A percentile compares a stretch with the other conserved stretches of the same genome.
phyloP scores from a whole-genome alignment of 129 eudicot species.

The Dittrichia graveolens region DNA sequence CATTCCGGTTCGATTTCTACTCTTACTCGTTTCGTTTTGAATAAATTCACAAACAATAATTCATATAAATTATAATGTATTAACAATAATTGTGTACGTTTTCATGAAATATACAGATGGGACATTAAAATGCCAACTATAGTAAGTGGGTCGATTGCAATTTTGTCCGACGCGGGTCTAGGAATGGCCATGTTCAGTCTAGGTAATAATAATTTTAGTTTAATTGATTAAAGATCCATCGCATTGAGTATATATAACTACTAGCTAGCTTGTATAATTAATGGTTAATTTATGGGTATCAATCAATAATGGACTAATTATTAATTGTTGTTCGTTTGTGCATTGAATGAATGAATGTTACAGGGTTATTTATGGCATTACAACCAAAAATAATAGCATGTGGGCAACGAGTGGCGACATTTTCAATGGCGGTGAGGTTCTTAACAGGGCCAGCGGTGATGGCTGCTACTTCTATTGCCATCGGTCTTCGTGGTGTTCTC shows the following conservation, averaged over 20 bases:
- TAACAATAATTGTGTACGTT: not conserved
- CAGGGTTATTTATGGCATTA: slow-evolving; percentile 97
- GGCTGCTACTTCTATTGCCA: slow-evolving; percentile 93
- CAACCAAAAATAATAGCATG: slow-evolving; percentile 96
- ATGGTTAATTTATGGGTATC: not conserved
- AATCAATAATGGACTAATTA: not conserved
- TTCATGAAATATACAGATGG: slow-evolving; percentile 50
- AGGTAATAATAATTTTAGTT: slow-evolving; percentile 45
- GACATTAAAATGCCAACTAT: slow-evolving; percentile 92
- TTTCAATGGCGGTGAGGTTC: slow-evolving; percentile 96
- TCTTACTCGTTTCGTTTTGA: not conserved
- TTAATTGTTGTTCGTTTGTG: not conserved
- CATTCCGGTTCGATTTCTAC: slow-evolving; percentile 59
- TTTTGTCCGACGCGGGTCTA: slow-evolving; percentile 95
- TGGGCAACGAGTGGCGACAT: slow-evolving; percentile 88
- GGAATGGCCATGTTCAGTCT: slow-evolving; percentile 99
- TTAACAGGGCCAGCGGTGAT: slow-evolving; percentile 97
- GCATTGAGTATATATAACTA: not conserved
- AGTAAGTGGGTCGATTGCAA: slow-evolving; percentile 84
- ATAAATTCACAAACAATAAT: not conserved
- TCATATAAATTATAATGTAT: not conserved
- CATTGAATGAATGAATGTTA: slow-evolving; percentile 12
- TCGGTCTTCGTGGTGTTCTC: slow-evolving; percentile 92
- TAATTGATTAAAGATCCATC: not conserved
- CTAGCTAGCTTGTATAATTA: not conserved